phyloP scores from a whole-genome alignment of 1,284 basidiomycete species.

The Sphagnurus paluster region DNA sequence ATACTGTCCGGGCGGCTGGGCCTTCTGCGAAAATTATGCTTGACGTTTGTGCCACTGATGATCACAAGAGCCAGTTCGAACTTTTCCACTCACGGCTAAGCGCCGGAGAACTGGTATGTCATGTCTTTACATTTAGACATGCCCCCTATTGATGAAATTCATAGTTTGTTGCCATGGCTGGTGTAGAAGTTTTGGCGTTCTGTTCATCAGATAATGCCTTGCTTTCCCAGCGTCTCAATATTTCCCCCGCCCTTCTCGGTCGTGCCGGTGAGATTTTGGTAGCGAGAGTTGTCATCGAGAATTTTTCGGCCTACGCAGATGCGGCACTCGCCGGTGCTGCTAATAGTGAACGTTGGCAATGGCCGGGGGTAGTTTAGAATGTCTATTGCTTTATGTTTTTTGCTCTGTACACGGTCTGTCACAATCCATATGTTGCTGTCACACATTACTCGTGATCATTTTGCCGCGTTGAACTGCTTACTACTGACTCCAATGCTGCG shows the following conservation, averaged over 20 bases:
- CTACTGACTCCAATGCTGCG: slow-evolving; percentile 53
- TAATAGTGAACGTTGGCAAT: slow-evolving; percentile 33
- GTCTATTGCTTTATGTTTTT: slow-evolving; percentile 1
- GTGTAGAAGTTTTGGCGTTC: slow-evolving; percentile 48
- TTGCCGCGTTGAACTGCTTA: background rate
- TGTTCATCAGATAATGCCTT: slow-evolving; percentile 48
- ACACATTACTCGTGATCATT: slow-evolving; percentile 14
- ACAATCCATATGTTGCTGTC: slow-evolving; percentile 16
- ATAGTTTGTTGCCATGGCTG: slow-evolving; percentile 55
- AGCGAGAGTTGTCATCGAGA: slow-evolving; percentile 39
- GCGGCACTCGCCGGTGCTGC: slow-evolving; percentile 35
- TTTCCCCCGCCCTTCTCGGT: slow-evolving; percentile 34
- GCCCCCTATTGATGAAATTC: slow-evolving; percentile 8
- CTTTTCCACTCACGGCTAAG: slow-evolving; percentile 46
- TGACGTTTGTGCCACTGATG: slow-evolving; percentile 35
- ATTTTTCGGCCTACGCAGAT: slow-evolving; percentile 43
- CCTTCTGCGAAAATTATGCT: slow-evolving; percentile 46
- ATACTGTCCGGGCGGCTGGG: slow-evolving; percentile 50
- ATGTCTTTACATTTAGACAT: background rate
- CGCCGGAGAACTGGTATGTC: slow-evolving; percentile 50
- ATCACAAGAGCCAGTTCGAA: slow-evolving; percentile 43
- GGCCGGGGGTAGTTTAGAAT: slow-evolving; percentile 15
- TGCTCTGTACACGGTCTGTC: slow-evolving; percentile 17
- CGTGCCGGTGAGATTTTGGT: slow-evolving; percentile 34
- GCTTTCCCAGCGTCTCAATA: slow-evolving; percentile 46